phyloP scores from a whole-genome alignment of 352 stramenopile genomes.

The Pythium plurisporium region DNA sequence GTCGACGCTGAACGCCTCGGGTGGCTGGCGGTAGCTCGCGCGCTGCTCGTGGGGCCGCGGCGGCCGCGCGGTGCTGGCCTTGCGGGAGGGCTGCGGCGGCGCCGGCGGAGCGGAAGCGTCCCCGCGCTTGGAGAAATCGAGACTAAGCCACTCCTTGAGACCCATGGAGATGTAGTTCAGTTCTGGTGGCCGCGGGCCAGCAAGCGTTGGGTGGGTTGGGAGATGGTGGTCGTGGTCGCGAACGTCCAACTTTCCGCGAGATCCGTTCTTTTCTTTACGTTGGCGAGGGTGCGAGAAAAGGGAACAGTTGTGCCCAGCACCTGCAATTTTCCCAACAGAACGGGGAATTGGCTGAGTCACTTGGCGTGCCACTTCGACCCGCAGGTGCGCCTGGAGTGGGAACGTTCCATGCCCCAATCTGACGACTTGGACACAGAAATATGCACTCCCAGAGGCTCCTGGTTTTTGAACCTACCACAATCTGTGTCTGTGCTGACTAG shows the following conservation, averaged over 20 bases:
- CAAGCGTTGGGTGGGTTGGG: neutral
- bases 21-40: neutral
- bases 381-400: too few species aligned
- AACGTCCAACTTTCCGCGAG: slow-evolving; percentile 1
- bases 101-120: neutral
- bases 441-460: neutral
- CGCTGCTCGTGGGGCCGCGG: slow-evolving; percentile 4
- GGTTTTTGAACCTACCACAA: neutral
- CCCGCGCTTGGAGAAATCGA: slow-evolving; percentile 35
- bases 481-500: neutral
- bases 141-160: slow-evolving; percentile 57
- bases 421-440: too few species aligned
- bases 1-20: neutral
- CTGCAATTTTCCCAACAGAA: neutral
- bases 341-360: too few species aligned
- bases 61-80: slow-evolving; percentile 12
- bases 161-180: slow-evolving; percentile 29
- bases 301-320: neutral
- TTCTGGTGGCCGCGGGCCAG: too few species aligned
- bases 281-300: neutral
- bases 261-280: neutral
- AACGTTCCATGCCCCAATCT: too few species aligned
- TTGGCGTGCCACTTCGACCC: too few species aligned
- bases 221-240: neutral
- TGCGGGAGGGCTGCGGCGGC: slow-evolving; percentile 11